Percentiles rank a stretch among this genome's conserved stretches.
These are phyloP conservation scores for Verticillium klebahnii DNA, from an alignment of 2,329 filamentous ascomycete genomes.

Conservation along the genomic window DNA sequence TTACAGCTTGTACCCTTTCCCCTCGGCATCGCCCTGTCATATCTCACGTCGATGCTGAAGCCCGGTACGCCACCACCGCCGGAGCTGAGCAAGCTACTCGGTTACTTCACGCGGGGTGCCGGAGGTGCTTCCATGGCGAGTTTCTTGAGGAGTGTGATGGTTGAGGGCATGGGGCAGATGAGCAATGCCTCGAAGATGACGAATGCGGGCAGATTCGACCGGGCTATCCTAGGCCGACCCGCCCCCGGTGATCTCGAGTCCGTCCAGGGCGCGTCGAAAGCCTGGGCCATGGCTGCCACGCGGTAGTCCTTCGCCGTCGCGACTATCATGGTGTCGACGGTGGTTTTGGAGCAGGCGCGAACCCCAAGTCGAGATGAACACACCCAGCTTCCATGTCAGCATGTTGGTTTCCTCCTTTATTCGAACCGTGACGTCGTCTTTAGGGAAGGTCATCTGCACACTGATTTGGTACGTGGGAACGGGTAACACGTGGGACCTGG, in stretches of 20 bases:
- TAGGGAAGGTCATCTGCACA: no score
- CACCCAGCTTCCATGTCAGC: no score
- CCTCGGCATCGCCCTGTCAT: constrained; percentile 10
- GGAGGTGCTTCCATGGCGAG: not conserved
- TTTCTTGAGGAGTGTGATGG: not conserved
- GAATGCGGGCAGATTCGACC: not conserved
- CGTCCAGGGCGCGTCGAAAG: not conserved
- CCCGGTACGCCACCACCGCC: constrained; percentile 1
- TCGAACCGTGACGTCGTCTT: no score
- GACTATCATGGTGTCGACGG: no score
- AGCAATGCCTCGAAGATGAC: not conserved
- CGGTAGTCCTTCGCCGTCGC: not conserved
- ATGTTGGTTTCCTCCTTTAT: no score
- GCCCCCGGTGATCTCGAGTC: not conserved
- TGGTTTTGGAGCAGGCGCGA: no score
- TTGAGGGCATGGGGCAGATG: not conserved
- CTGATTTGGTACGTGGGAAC: no score
- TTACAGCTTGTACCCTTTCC: constrained; percentile 10
- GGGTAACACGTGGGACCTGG: no score
- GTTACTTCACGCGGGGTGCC: constrained; percentile 10
- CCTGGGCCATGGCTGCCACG: not conserved
- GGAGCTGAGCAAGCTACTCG: constrained; percentile 5
- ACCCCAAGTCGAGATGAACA: no score
- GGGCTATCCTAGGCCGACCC: not conserved
- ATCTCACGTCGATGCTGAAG: constrained; percentile 9